These are phyloP conservation scores for Populus alba DNA, from an alignment of 345 rosid species.

Conservation along the genomic window DNA sequence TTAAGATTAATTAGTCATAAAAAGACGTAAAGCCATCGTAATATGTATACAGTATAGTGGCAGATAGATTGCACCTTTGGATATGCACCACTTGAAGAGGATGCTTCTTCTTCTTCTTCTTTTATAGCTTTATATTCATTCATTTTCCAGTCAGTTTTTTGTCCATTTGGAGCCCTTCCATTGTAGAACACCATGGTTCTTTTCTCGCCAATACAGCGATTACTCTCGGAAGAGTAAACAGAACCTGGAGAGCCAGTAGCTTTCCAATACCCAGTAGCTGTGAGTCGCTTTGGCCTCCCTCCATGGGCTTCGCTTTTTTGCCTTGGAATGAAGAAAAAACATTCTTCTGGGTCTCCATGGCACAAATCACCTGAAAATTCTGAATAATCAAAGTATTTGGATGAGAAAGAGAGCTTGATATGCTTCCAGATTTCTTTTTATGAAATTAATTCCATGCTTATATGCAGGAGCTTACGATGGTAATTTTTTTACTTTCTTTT, in stretches of 20 bases:
- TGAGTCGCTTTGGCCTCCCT: slow-evolving; percentile 14
- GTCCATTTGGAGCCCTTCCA: slow-evolving; percentile 15
- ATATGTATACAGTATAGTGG: too few species aligned
- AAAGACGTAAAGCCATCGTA: not conserved
- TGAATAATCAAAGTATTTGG: not conserved
- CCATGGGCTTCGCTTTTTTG: slow-evolving; percentile 1
- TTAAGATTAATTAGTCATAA: too few species aligned
- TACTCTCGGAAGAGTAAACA: slow-evolving; percentile 1
- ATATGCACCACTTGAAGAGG: not conserved
- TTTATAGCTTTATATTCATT: slow-evolving; percentile 5
- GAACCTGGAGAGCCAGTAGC: slow-evolving; percentile 12
- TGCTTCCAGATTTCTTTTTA: not conserved
- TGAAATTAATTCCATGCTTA: too few species aligned
- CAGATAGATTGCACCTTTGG: not conserved
- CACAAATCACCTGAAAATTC: slow-evolving; percentile 1
- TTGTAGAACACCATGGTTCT: slow-evolving; percentile 18
- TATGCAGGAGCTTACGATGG: too few species aligned
- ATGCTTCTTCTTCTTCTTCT: not conserved
- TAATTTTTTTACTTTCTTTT: too few species aligned
- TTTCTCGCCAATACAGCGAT: slow-evolving; percentile 10
- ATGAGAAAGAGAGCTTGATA: not conserved
- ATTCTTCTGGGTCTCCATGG: not conserved
- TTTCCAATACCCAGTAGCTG: slow-evolving; percentile 9
- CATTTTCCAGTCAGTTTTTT: slow-evolving; percentile 12
- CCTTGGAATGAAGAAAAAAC: slow-evolving; percentile 13